These are phyloP conservation scores for Fraxinus dipetala DNA, from an alignment of 305 asterid species.

Conservation along the genomic window DNA sequence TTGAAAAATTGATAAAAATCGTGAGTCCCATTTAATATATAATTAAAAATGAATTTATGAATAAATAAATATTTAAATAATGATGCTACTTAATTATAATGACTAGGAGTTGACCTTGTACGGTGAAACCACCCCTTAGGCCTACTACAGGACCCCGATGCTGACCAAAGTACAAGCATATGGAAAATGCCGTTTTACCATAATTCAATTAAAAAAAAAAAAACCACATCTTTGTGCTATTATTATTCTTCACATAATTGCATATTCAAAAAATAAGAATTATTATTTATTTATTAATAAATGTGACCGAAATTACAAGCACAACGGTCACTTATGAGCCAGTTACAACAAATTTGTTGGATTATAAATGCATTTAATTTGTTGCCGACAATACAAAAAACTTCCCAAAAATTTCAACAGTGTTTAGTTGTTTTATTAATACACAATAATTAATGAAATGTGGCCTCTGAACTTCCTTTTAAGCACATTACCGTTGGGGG, in stretches of 20 bases:
- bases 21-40: too few species aligned
- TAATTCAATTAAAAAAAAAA: too few species aligned
- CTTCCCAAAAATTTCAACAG: not conserved
- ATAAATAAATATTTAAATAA: too few species aligned
- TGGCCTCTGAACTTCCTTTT: constrained; percentile 4
- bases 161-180: not conserved
- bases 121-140: not conserved
- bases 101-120: not conserved
- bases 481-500: constrained; percentile 22
- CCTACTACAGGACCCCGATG: not conserved
- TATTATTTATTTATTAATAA: not conserved
- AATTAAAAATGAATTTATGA: too few species aligned
- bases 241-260: not conserved
- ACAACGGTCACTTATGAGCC: not conserved
- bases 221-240: not conserved
- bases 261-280: not conserved
- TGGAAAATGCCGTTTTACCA: not conserved
- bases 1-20: too few species aligned
- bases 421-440: not conserved
- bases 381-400: constrained; percentile 7
- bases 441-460: constrained; percentile 1
- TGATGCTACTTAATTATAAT: not conserved
- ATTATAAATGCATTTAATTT: constrained; percentile 19
- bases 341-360: not conserved
- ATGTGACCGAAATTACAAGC: constrained; percentile 25